These are phyloP conservation scores for Paramecium pentaurelia DNA, from an alignment of 73 alveolate genomes.

Conservation along the genomic window DNA sequence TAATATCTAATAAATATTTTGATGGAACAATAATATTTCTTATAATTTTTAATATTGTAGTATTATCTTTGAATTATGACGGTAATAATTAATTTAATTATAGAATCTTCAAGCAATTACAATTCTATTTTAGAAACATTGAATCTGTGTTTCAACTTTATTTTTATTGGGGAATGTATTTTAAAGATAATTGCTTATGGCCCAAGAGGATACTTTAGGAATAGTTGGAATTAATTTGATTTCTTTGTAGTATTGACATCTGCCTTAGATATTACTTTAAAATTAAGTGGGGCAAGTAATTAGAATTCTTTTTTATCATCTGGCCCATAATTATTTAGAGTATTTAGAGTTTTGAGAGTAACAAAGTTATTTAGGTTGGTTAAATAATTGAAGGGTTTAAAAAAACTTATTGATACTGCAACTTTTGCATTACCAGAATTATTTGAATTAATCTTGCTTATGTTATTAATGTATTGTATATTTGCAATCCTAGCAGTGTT, in stretches of 20 bases:
- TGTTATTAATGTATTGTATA: constrained; percentile 85
- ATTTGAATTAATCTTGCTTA: constrained; percentile 80
- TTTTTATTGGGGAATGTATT: constrained; percentile 71
- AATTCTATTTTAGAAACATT: constrained; percentile 50
- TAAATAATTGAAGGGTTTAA: constrained; percentile 65
- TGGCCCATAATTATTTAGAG: constrained; percentile 71
- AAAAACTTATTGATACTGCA: constrained; percentile 68
- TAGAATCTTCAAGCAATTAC: constrained; percentile 57
- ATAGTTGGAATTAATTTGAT: constrained; percentile 81
- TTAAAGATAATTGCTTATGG: constrained; percentile 77
- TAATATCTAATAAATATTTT: constrained; percentile 59
- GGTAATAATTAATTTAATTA: neutral
- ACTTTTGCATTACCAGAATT: constrained; percentile 91
- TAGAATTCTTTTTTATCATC: constrained; percentile 55
- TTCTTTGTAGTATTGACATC: constrained; percentile 81
- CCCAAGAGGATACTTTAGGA: constrained; percentile 65
- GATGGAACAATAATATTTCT: constrained; percentile 52
- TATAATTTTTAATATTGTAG: neutral
- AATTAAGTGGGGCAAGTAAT: constrained; percentile 63
- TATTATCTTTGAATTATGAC: neutral
- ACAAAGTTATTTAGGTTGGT: constrained; percentile 72
- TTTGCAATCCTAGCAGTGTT: constrained; percentile 92
- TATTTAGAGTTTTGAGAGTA: constrained; percentile 71
- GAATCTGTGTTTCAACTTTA: constrained; percentile 58
- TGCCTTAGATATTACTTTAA: constrained; percentile 62